Evolutionary conservation across 495 filamentous ascomycete species (phyloP), one percentile per base, ranked within the genome.

Genomic region (Annulohypoxylon moriforme): DNA sequence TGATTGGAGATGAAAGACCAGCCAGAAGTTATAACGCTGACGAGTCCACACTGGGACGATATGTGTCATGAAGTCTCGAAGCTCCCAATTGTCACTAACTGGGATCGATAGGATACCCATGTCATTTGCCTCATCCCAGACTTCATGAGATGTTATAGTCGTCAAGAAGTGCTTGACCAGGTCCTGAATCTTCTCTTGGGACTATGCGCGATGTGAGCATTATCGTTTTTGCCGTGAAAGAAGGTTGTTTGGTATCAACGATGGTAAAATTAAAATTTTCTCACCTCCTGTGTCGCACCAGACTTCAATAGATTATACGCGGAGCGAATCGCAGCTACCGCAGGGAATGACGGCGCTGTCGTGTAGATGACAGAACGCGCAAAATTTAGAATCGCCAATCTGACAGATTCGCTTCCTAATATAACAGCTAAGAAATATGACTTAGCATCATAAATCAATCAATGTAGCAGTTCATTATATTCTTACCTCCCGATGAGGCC

Each of bases 401-500:
- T 55, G 1, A 74, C 53, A 1, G 81, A 80, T 1, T 80, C 64
- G 7, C 78, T 82, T 57, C 83, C 84, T 6, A 88, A 79, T 18
- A 78, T 69, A 29, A 73, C 63, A 16, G 67, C 76, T 78, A 36
- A 2, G 29, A 38, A 24, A 7, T 18, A 13, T 6, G 11, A 33
- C 10, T 61, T 13, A 53, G 58, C 29, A 47, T 40, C 7, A 40
- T 18, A 38, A 62, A 24, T n/a, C 20, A 58, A 31, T 20, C 20
- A 13, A 29, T 2, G 38, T 47, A 46, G 14, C n/a, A 22, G 24
- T 27, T 38, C 22, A 61, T 31, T 42, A 25, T 49, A 22, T 13
- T 70, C 80, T 67, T 81, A 91, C 88, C 89, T 69, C 89, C 89
- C 66, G 84, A 85, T 62, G 85, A 84, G 1, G 84, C 86, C 44